Conservation (phyloP, 2,329 filamentous ascomycete genomes). For the Penicillium aurantiogriseum region DNA sequence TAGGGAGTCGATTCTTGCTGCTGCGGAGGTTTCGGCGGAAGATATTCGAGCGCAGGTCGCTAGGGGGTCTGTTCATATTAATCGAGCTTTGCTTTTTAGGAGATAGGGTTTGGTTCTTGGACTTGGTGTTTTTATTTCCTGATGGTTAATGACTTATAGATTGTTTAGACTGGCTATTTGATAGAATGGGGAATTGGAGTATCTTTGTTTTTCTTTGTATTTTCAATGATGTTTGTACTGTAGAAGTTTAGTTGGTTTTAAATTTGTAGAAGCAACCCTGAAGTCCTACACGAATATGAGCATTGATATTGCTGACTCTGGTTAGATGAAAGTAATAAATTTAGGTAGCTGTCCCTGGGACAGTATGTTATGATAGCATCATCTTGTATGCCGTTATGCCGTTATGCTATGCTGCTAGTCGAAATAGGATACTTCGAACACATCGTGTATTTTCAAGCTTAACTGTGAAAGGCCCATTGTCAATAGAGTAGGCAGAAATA, state of each 20-base stretch:
- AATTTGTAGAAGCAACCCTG: not conserved
- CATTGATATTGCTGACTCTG: not conserved
- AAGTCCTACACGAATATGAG: not conserved
- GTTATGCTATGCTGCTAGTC: not conserved
- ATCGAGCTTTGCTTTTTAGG: not conserved
- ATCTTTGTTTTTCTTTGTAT: not conserved
- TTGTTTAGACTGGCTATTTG: not conserved
- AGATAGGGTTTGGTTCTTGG: not conserved
- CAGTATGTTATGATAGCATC: not conserved
- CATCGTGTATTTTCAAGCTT: not conserved
- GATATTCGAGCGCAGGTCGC: not conserved
- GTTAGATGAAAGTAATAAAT: not conserved
- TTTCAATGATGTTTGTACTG: too few relatives aligned
- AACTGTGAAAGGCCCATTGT: not conserved
- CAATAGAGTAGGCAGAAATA: not conserved
- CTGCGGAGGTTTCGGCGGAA: slow-evolving; percentile 3
- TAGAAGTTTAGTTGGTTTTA: not conserved
- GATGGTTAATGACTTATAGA: not conserved
- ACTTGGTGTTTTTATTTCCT: not conserved
- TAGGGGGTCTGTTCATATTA: not conserved
- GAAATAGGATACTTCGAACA: not conserved
- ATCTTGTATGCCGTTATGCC: not conserved
- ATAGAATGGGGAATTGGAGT: not conserved
- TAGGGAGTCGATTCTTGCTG: slow-evolving; percentile 1
- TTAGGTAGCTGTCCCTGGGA: not conserved